A percentile compares a stretch with the other conserved stretches of the same genome.
These are phyloP conservation scores for Ogataea zsoltii DNA, from an alignment of 805 yeast species.

Conservation along the genomic window DNA sequence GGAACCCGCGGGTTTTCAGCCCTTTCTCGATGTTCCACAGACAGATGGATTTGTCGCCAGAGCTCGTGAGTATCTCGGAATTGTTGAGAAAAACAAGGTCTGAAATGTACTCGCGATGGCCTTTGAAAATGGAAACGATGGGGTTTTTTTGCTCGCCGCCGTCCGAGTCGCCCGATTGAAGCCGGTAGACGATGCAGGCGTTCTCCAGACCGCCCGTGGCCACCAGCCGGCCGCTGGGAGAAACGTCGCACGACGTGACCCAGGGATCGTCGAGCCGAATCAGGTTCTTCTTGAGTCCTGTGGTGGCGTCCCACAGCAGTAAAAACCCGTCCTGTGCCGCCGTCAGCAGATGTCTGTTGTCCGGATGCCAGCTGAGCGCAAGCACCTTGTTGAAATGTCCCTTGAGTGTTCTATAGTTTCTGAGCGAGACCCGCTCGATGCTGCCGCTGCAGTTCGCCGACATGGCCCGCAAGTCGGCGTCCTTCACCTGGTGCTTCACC, in stretches of 20 bases:
- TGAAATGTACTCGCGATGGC: conserved; percentile 81
- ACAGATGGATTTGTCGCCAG: conserved; percentile 80
- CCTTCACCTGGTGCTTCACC: conserved; percentile 29
- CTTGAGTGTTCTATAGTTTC: conserved; percentile 37
- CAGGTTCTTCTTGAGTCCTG: conserved; percentile 70
- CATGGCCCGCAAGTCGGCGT: conserved; percentile 29
- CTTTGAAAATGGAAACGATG: conserved; percentile 60
- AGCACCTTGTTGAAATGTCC: conserved; percentile 79
- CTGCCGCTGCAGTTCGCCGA: conserved; percentile 23
- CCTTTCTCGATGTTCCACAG: conserved; percentile 79
- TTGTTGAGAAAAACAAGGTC: conserved; percentile 68
- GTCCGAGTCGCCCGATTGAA: conserved; percentile 17
- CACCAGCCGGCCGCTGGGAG: conserved; percentile 63
- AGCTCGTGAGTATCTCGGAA: conserved; percentile 59
- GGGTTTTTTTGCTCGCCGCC: conserved; percentile 16
- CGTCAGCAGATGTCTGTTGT: conserved; percentile 61
- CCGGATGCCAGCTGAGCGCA: conserved; percentile 66
- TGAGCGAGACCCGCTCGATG: conserved; percentile 14
- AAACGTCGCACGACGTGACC: conserved; percentile 73
- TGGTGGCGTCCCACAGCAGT: conserved; percentile 77
- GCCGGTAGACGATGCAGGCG: conserved; percentile 66
- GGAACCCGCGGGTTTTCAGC: conserved; percentile 49
- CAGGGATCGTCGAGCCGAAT: conserved; percentile 74
- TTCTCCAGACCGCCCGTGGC: conserved; percentile 88
- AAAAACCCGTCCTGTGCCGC: conserved; percentile 88